A percentile compares a stretch with the other conserved stretches of the same genome.
Evolutionary conservation across 345 rosid genomes (phyloP).

Genomic region (Aurinia saxatilis): DNA sequence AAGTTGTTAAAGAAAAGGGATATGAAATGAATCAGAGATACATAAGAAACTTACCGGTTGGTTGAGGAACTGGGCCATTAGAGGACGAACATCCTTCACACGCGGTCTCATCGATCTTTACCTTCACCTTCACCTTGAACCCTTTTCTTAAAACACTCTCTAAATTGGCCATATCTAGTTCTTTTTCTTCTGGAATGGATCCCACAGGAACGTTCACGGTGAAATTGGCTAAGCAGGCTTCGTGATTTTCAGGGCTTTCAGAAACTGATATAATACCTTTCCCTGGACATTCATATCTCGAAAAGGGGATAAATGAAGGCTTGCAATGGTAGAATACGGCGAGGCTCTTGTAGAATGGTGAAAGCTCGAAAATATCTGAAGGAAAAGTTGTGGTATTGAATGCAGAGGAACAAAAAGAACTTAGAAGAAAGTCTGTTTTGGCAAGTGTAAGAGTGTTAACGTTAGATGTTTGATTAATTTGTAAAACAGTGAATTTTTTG

Average conservation of each 20-base stretch:
- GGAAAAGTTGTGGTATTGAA: constrained; percentile 1
- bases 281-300: not conserved
- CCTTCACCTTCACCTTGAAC: constrained; percentile 28
- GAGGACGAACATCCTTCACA: not conserved
- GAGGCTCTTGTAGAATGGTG: not conserved
- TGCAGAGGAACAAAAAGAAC: not conserved
- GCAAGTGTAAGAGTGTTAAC: constrained; percentile 19
- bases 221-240: not conserved
- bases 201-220: not conserved
- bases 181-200: not conserved
- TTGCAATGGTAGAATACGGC: constrained; percentile 19
- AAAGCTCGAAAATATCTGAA: not conserved
- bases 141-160: constrained; percentile 14
- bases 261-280: not conserved
- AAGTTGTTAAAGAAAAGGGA: no score
- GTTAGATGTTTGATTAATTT: not conserved
- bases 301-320: not conserved
- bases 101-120: not conserved
- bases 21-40: no score
- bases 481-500: constrained; percentile 17
- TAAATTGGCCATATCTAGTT: not conserved
- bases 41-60: no score
- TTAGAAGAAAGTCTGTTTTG: not conserved
- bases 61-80: not conserved
- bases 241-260: no score